Base-by-base conservation (phyloP, 2,329 filamentous ascomycete genomes). In the Xylariaceae sp. region DNA sequence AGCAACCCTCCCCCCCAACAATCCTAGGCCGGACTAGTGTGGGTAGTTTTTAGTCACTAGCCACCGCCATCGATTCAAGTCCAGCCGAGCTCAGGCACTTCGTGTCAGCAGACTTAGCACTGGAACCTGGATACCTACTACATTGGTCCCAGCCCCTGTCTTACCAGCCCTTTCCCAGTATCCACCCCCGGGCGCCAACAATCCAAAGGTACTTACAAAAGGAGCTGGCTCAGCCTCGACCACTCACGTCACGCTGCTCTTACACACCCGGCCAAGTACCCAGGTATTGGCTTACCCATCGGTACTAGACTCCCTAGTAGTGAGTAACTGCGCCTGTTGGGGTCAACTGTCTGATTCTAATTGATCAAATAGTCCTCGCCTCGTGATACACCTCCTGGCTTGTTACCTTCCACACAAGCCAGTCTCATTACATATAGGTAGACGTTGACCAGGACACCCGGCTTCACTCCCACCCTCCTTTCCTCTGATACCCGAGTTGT, bases 211-310 rank as follows among this genome's bases (percentile, higher is more conserved):
- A 37, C 35, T 19, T 19, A 19, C 19, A 19, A 43, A 62, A 55
- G 57, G 54, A 57, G 54, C 54, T 43, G 59, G 62, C 67, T 69
- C 67, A 69, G 67, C 67, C 67, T 69, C 66, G 62, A 65, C 60
- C 57, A 55, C 60, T 65, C 63, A 64, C 66, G 65, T 68, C 65
- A 67, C 67, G 61, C 57, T 60, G 35, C 12, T 37, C 60, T 60
- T 62, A 63, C 61, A 63, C 62, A 64, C 58, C 61, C 50, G 30
- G 27, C 53, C 42, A 6, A 37, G 35, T 37, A 37, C 19, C 19
- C 19, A 19, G 19, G 19, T 41, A 50, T 47, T 56, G 54, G 51
- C 44, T 49, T 58, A 27, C 26, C 39, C 43, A 35, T 44, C 51
- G 12, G 50, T 56, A 56, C 53, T 45, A 31, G 43, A 30, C 19